Evolutionary conservation across 2,329 filamentous ascomycete species (phyloP).

Genomic region (Volutella citrinella): DNA sequence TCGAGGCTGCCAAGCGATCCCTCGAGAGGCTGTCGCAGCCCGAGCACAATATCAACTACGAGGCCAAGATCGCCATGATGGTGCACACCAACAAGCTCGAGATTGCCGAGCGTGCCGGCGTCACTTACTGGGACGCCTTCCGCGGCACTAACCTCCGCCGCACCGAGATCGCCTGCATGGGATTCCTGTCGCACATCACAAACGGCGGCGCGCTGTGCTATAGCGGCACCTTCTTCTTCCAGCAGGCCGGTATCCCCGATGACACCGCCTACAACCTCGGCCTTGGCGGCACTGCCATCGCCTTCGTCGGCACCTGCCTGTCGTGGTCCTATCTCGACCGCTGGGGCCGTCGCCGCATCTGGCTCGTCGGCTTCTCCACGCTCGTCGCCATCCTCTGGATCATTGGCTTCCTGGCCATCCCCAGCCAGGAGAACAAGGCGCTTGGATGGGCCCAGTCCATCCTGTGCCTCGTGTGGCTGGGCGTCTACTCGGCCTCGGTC

Average conservation of each 20-base stretch:
- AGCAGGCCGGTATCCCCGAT: slow-evolving; percentile 39
- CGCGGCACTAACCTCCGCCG: slow-evolving; percentile 43
- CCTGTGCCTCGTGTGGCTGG: slow-evolving; percentile 43
- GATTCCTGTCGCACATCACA: slow-evolving; percentile 40
- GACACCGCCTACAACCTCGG: slow-evolving; percentile 38
- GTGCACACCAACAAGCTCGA: slow-evolving; percentile 46
- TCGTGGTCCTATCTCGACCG: slow-evolving; percentile 43
- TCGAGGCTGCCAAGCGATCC: slow-evolving; percentile 30
- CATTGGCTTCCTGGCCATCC: slow-evolving; percentile 40
- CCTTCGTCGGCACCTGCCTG: slow-evolving; percentile 40
- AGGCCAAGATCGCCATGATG: slow-evolving; percentile 39
- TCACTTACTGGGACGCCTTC: slow-evolving; percentile 45
- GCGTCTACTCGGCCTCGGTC: slow-evolving; percentile 40
- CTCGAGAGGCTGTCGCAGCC: slow-evolving; percentile 31
- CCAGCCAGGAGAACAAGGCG: slow-evolving; percentile 30
- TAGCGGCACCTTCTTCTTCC: slow-evolving; percentile 44
- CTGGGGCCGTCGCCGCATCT: slow-evolving; percentile 42
- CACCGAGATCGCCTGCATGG: slow-evolving; percentile 43
- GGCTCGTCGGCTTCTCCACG: slow-evolving; percentile 35
- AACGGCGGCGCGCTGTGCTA: slow-evolving; percentile 40
- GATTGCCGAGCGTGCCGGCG: slow-evolving; percentile 36
- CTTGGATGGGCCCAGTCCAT: slow-evolving; percentile 40
- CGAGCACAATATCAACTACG: slow-evolving; percentile 32
- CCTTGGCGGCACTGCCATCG: slow-evolving; percentile 40
- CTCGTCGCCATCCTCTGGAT: slow-evolving; percentile 38